phyloP scores from a whole-genome alignment of 2,329 filamentous ascomycete species.

The Xylariomycetidae sp. region DNA sequence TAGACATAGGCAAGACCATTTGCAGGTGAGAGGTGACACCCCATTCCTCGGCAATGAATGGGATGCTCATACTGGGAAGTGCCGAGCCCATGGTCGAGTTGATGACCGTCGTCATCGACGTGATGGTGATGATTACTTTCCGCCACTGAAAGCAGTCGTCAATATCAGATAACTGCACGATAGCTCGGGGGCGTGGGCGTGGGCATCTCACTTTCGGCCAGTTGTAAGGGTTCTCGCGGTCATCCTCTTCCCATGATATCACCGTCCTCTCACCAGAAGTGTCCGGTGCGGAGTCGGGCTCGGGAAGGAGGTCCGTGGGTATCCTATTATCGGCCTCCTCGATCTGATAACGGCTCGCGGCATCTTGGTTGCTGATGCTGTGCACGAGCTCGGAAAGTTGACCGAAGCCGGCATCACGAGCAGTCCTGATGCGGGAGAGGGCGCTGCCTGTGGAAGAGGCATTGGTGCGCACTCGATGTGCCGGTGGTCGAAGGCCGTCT shows the following conservation, averaged over 20 bases:
- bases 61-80: conserved; percentile 57
- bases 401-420: conserved; percentile 7
- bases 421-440: no score
- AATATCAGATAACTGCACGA: conserved; percentile 2
- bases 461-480: no score
- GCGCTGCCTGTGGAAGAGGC: no score
- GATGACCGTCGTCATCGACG: conserved; percentile 53
- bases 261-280: conserved; percentile 25
- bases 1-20: conserved; percentile 52
- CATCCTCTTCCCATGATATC: conserved; percentile 40
- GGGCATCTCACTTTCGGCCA: conserved; percentile 34
- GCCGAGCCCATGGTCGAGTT: conserved; percentile 64
- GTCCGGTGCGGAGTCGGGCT: conserved; percentile 11
- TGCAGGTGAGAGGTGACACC: conserved; percentile 41
- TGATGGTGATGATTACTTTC: conserved; percentile 48
- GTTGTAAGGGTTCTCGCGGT: conserved; percentile 49
- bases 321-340: conserved; percentile 34
- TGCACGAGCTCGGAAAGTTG: conserved; percentile 18
- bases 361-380: conserved; percentile 35
- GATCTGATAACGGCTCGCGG: conserved; percentile 32
- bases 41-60: conserved; percentile 53
- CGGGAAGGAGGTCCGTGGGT: conserved; percentile 7
- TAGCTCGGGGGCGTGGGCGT: not conserved
- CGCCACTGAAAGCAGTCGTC: conserved; percentile 33
- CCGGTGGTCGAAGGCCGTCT: no score